These are phyloP conservation scores for Beauveria medogensis DNA, from an alignment of 2,329 filamentous ascomycete species.

Conservation along the genomic window DNA sequence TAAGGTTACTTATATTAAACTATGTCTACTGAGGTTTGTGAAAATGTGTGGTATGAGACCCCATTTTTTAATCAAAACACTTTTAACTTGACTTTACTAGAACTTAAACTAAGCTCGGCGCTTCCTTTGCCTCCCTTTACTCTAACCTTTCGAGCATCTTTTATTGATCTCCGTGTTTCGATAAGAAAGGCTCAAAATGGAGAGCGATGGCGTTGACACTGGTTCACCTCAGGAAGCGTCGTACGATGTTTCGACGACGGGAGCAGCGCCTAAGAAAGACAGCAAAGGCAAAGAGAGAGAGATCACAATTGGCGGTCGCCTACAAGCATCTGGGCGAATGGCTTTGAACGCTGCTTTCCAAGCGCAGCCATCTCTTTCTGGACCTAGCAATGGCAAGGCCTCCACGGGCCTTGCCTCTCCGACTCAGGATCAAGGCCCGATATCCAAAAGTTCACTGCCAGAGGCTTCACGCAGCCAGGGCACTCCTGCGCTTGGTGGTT, in stretches of 20 bases:
- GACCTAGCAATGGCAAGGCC: slow-evolving; percentile 14
- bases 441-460: background rate
- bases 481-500: background rate
- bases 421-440: background rate
- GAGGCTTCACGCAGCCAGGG: background rate
- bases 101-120: background rate
- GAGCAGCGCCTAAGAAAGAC: background rate
- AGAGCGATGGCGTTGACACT: background rate
- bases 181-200: background rate
- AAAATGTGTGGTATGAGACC: background rate
- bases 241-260: background rate
- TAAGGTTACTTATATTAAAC: background rate
- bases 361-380: slow-evolving; percentile 13
- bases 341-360: slow-evolving; percentile 18
- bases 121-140: background rate
- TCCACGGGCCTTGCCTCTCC: background rate
- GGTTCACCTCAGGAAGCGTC: background rate
- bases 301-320: slow-evolving; percentile 16
- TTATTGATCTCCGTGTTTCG: background rate
- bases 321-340: slow-evolving; percentile 21
- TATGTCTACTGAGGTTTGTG: background rate
- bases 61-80: no score
- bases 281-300: slow-evolving; percentile 13
- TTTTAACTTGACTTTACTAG: background rate
- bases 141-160: background rate